Evolutionary conservation across 306 rosid genomes (phyloP).

Genomic region (Cucurbita maxima): DNA sequence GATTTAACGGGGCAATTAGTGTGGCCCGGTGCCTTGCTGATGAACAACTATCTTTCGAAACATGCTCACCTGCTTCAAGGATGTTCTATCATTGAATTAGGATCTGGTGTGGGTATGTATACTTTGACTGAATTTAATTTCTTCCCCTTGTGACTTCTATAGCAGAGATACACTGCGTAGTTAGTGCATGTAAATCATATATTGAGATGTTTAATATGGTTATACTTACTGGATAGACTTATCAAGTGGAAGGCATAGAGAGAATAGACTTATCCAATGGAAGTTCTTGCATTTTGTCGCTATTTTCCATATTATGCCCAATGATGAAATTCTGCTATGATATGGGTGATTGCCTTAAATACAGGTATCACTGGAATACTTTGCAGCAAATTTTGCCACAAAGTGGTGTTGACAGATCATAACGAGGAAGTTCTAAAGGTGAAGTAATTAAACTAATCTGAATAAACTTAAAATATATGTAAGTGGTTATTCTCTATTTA

Average conservation of each 20-base stretch:
- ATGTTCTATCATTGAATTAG: conserved; percentile 57
- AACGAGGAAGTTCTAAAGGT: conserved; percentile 92
- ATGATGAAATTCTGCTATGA: neutral
- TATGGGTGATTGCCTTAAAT: conserved; percentile 2
- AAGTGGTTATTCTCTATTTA: conserved; percentile 7
- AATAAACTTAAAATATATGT: neutral
- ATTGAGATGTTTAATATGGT: neutral
- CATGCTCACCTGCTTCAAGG: conserved; percentile 47
- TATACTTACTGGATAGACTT: neutral
- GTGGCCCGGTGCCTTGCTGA: conserved; percentile 91
- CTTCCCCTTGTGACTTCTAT: neutral
- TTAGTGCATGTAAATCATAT: neutral
- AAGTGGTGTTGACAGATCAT: conserved; percentile 74
- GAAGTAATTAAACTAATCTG: conserved; percentile 16
- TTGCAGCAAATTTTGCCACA: conserved; percentile 68
- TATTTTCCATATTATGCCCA: neutral
- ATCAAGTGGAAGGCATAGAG: neutral
- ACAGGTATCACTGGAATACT: conserved; percentile 76
- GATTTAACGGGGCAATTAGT: conserved; percentile 93
- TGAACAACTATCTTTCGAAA: conserved; percentile 69
- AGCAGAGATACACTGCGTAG: neutral
- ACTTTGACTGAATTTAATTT: conserved; percentile 5
- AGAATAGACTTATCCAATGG: neutral
- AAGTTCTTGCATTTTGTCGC: neutral
- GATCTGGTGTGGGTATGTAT: conserved; percentile 86